Evolutionary conservation across 495 filamentous ascomycete genomes (phyloP), one percentile per base, ranked within the genome.

Genomic region (Aspergillus mulundensis): DNA sequence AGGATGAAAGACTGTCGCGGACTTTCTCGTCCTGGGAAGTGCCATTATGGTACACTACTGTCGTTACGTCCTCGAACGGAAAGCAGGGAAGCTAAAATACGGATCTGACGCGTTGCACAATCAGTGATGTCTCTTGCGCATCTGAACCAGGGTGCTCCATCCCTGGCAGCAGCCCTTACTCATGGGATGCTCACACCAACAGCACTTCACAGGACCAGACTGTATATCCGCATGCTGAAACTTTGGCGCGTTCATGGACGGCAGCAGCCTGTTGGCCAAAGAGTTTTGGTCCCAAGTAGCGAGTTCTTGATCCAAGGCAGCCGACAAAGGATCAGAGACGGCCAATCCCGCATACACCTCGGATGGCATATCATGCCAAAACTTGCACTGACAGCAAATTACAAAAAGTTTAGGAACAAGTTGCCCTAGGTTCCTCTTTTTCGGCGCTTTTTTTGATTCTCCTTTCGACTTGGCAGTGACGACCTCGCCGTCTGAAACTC

Each of bases 131-230:
- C 79, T 81, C 64, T 89, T 84, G 51, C 81, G 82, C 68, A 89
- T 66, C 55, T 86, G 82, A 19, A 90, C 84, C 42, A 88, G 74
- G 5, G 87, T 82, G 20, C 82, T 83, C 76, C 87, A 91, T 15
- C 86, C 87, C 18, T 85, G 77, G 66, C 88, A 93, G 66, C 89
- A 93, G 47, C 69, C 64, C 18, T 77, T 83, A 49, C 75, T 85
- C 86, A 93, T 90, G 28, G 79, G 77, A 74, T 93, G 89, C 23
- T 75, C 70, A 70, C 89, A 93, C 87, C 89, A 93, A 49, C 87
- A 87, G 61, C 87, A 91, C 56, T 82, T 82, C 19, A 87, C 81
- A 64, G 78, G 78, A 16, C 78, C 82, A 80, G 59, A 81, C 73
- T 30, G 53, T 48, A 44, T 48, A 12, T 16, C 20, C 24, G 47